These are phyloP conservation scores for Wilcoxina mikolae DNA, from an alignment of 495 filamentous ascomycete genomes.

Conservation along the genomic window DNA sequence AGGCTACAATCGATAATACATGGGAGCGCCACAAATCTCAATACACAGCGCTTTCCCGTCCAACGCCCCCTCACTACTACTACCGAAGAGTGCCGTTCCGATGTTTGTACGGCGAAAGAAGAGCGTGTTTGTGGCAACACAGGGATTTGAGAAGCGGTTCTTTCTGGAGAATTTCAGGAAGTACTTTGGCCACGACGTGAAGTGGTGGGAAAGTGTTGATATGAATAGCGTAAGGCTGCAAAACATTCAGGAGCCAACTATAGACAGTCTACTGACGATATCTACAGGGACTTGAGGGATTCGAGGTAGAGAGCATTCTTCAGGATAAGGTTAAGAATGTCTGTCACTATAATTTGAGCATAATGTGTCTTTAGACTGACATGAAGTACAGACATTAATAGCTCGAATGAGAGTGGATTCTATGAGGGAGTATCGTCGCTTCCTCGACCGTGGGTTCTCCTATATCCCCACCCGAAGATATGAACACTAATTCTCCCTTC, in stretches of 20 bases:
- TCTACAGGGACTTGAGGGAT: not conserved
- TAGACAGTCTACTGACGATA: not conserved
- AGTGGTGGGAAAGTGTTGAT: not conserved
- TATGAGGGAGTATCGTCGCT: not conserved
- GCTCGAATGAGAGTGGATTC: not conserved
- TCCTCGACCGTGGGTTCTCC: not conserved
- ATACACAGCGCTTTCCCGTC: too few species aligned
- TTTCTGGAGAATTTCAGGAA: constrained; percentile 2
- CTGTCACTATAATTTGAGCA: not conserved
- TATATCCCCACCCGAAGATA: not conserved
- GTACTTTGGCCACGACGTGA: constrained; percentile 7
- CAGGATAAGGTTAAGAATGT: not conserved
- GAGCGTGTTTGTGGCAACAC: not conserved
- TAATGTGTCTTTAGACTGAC: not conserved
- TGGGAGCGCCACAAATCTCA: too few species aligned
- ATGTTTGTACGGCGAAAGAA: too few species aligned
- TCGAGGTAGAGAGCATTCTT: not conserved
- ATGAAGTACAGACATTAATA: not conserved
- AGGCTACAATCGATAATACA: too few species aligned
- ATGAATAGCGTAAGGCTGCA: not conserved
- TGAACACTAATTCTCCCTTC: not conserved
- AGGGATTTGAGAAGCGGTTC: constrained; percentile 7
- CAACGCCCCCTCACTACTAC: too few species aligned
- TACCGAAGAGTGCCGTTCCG: too few species aligned
- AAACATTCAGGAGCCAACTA: not conserved